Base-by-base conservation (phyloP, 139 green algal genomes). In the Chlamydomonas sp. region DNA sequence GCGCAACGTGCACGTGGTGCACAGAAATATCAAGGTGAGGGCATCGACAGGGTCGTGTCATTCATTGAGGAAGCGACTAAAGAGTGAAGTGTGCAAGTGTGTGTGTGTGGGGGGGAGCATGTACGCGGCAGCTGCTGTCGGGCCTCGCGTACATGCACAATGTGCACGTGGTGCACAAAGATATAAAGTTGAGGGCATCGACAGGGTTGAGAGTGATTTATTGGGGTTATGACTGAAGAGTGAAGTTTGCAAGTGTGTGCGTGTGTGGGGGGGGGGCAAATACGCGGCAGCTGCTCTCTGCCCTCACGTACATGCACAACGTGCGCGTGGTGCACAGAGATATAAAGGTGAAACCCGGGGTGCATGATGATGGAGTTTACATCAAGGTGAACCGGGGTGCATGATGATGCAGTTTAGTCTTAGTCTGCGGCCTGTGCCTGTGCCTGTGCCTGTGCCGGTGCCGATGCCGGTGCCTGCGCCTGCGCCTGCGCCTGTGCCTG, bases 301-400 rank as follows among this genome's bases (percentile, higher is more conserved):
- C 85, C 10, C 76, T 97, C 71, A 80, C 84, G 48, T 97, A 95
- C 79, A 77, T 97, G 74, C 91, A 97, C 69, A 49, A 71, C 36
- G 74, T 92, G 69, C 73, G 82, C 30, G 86, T 91, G 50, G 89
- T 96, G 72, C 91, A 97, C 70, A 72, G 91, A 1, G 89, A 95
- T 70, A 88, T 96, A 76, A 96, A 97, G 80, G 83, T 72, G 16
- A 67, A 68, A 60, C 77, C 77, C 48, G 65, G 76, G 58, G 64
- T 84, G 69, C 24, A 26, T 13, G 16, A 16, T 54, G 43, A 13
- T 54, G 43, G 16, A 13, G 43, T 16, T 54, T 16, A n/a, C n/a
- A n/a, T n/a, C n/a, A n/a, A n/a, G n/a, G n/a, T n/a, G n/a, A n/a
- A n/a, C n/a, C n/a, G n/a, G n/a, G n/a, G n/a, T n/a, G n/a, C n/a